phyloP scores from a whole-genome alignment of 345 rosid species.

The Sisymbrium irio region DNA sequence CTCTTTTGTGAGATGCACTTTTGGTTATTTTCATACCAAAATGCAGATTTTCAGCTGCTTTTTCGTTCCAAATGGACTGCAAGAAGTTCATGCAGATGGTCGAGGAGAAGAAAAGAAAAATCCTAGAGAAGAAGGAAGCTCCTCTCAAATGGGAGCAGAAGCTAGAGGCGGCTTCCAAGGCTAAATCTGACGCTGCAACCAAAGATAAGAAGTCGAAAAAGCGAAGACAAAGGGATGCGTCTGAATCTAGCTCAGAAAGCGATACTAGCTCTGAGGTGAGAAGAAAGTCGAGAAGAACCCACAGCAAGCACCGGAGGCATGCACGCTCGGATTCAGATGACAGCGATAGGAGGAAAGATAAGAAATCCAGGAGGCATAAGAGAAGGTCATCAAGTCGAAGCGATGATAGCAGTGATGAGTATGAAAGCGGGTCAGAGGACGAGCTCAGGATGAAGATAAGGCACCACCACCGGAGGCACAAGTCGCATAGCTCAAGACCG shows the following conservation, averaged over 20 bases:
- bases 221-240: constrained; percentile 46
- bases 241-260: constrained; percentile 46
- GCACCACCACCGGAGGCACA: constrained; percentile 41
- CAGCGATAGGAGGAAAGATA: constrained; percentile 53
- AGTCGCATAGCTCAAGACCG: constrained; percentile 41
- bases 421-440: constrained; percentile 46
- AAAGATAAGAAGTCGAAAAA: constrained; percentile 62
- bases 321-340: constrained; percentile 49
- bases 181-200: constrained; percentile 63
- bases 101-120: constrained; percentile 87
- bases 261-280: constrained; percentile 45
- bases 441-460: constrained; percentile 49
- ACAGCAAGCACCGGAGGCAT: constrained; percentile 57
- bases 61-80: constrained; percentile 75
- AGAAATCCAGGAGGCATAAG: constrained; percentile 47
- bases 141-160: constrained; percentile 96
- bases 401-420: constrained; percentile 43
- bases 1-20: constrained; percentile 97
- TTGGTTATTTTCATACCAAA: constrained; percentile 67
- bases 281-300: constrained; percentile 53
- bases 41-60: constrained; percentile 82
- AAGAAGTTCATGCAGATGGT: constrained; percentile 94
- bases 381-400: constrained; percentile 42
- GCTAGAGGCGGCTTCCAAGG: constrained; percentile 86
- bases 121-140: constrained; percentile 78